These are phyloP conservation scores for Samsoniella hepiali DNA, from an alignment of 2,329 filamentous ascomycete species.

Conservation along the genomic window DNA sequence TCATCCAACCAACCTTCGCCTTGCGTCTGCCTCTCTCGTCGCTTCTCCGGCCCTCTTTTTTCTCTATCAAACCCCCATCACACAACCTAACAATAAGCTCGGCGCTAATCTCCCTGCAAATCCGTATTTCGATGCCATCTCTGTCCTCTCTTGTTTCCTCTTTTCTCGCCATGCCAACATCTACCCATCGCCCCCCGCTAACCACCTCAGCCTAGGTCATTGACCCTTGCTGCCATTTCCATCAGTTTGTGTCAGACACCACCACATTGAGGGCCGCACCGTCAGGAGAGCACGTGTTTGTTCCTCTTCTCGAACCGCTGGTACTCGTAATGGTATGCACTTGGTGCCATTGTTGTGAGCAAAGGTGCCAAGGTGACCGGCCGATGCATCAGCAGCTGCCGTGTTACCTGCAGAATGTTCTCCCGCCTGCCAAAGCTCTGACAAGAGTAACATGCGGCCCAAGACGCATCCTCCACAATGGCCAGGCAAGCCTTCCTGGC, in stretches of 20 bases:
- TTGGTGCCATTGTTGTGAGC: neutral
- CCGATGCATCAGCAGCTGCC: neutral
- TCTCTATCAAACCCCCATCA: neutral
- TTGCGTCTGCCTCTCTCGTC: neutral
- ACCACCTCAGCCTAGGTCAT: too few relatives aligned
- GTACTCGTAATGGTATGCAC: neutral
- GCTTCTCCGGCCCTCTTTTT: neutral
- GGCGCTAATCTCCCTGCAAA: conserved; percentile 1
- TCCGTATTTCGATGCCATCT: neutral
- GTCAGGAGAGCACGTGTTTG: neutral
- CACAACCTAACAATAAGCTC: neutral
- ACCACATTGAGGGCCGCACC: conserved; percentile 10
- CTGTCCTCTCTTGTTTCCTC: neutral
- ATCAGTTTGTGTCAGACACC: neutral
- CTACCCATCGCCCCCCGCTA: neutral
- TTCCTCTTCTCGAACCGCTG: neutral
- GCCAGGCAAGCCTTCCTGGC: too few relatives aligned
- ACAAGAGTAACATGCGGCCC: neutral
- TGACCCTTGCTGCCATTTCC: neutral
- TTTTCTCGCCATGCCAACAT: conserved; percentile 1
- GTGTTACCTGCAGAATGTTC: neutral
- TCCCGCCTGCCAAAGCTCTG: neutral
- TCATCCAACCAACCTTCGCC: neutral
- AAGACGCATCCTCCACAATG: neutral
- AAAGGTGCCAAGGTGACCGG: neutral